Evolutionary conservation across 495 filamentous ascomycete species (phyloP).

Genomic region (Astrothelium subdiscretum): DNA sequence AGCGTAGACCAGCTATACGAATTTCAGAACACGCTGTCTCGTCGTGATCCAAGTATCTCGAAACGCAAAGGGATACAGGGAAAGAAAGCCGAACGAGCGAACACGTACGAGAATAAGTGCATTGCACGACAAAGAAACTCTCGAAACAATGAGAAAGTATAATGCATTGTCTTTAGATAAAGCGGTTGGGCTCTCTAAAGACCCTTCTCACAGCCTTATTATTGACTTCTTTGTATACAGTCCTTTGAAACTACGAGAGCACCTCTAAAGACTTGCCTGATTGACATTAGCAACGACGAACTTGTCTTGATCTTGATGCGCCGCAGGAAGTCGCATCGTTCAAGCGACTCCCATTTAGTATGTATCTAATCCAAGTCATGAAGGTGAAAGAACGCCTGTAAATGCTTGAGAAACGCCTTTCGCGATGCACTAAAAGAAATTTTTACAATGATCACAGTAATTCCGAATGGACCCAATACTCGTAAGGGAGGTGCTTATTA

Average conservation of each 20-base stretch:
- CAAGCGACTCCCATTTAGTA: not conserved
- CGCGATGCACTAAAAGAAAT: not conserved
- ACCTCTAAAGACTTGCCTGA: not conserved
- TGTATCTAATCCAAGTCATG: not conserved
- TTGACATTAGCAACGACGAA: not conserved
- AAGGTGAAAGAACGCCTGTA: not conserved
- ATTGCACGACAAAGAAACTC: not conserved
- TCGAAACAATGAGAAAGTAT: not conserved
- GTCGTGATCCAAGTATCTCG: not conserved
- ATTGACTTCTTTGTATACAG: not conserved
- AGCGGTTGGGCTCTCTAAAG: not conserved
- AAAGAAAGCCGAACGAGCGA: not conserved
- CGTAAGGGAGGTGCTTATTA: not conserved
- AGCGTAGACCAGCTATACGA: not conserved
- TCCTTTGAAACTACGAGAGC: not conserved
- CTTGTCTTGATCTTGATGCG: no score
- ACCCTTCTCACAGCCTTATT: not conserved
- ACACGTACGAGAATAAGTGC: not conserved
- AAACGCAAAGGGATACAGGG: not conserved
- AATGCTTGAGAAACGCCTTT: not conserved
- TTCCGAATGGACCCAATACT: not conserved
- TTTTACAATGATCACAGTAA: not conserved
- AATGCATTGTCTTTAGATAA: not conserved
- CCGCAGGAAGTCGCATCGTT: no score
- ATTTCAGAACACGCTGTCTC: not conserved